These are phyloP conservation scores for Jackrogersella minutella DNA, from an alignment of 495 filamentous ascomycete genomes.

Conservation along the genomic window DNA sequence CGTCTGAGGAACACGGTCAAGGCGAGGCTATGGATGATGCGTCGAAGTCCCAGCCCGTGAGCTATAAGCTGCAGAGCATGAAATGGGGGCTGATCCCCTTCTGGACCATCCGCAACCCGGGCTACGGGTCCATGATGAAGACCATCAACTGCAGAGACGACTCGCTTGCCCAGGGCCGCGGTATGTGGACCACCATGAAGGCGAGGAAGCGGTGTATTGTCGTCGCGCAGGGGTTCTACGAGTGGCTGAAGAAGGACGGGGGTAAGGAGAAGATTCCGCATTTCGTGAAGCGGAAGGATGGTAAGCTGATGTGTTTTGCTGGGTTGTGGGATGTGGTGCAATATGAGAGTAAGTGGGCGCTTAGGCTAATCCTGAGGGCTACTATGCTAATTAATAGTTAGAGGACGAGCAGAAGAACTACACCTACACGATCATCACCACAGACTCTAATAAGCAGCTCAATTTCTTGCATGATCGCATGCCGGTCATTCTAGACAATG, in stretches of 20 bases:
- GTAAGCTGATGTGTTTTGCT: slow-evolving; percentile 84
- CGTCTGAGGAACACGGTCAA: slow-evolving; percentile 27
- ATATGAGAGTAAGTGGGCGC: slow-evolving; percentile 68
- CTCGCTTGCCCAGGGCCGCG: slow-evolving; percentile 74
- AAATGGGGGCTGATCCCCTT: slow-evolving; percentile 78
- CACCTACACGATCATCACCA: slow-evolving; percentile 93
- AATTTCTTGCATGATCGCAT: slow-evolving; percentile 91
- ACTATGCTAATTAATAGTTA: slow-evolving; percentile 26
- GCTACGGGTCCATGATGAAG: slow-evolving; percentile 77
- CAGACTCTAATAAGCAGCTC: slow-evolving; percentile 78
- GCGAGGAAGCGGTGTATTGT: slow-evolving; percentile 86
- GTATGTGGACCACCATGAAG: slow-evolving; percentile 95
- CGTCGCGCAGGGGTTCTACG: slow-evolving; percentile 90
- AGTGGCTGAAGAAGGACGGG: slow-evolving; percentile 87
- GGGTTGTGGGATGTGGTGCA: slow-evolving; percentile 90
- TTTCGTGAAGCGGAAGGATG: slow-evolving; percentile 81
- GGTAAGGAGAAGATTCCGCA: slow-evolving; percentile 84
- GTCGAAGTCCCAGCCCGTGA: slow-evolving; percentile 41
- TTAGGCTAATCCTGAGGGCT: neutral
- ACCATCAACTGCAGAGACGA: slow-evolving; percentile 97
- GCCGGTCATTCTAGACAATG: slow-evolving; percentile 89
- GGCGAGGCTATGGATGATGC: slow-evolving; percentile 3
- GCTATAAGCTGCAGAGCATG: slow-evolving; percentile 83
- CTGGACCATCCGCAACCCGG: slow-evolving; percentile 85
- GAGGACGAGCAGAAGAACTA: slow-evolving; percentile 70